Percentiles rank a stretch among this genome's conserved stretches.
Conservation (phyloP, 148 eudicot genomes). For the Polygonum maritimum region DNA sequence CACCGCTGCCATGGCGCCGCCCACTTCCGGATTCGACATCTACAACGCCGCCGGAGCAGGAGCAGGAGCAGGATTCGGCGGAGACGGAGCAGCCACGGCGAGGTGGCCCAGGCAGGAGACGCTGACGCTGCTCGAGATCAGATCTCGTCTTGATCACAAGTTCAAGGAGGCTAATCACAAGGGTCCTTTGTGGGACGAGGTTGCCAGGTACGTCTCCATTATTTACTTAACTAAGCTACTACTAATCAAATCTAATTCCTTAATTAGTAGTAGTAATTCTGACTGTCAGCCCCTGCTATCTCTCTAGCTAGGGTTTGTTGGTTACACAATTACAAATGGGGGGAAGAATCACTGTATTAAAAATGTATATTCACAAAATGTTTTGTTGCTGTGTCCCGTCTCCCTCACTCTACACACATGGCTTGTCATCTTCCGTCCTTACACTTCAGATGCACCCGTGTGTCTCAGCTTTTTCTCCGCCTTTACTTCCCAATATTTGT, state of each 20-base stretch:
- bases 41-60: not conserved
- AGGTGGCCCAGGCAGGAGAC: slow-evolving; percentile 99
- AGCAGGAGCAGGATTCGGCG: slow-evolving; percentile 19
- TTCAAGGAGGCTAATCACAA: slow-evolving; percentile 96
- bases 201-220: slow-evolving; percentile 55
- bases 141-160: slow-evolving; percentile 82
- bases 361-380: not conserved
- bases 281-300: too few relatives aligned
- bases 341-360: not conserved
- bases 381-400: not conserved
- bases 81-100: slow-evolving; percentile 37
- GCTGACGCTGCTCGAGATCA: slow-evolving; percentile 71
- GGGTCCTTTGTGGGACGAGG: slow-evolving; percentile 99
- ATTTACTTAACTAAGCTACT: not conserved
- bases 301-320: not conserved
- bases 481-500: not conserved
- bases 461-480: not conserved
- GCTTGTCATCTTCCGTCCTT: not conserved
- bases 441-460: not conserved
- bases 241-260: not conserved
- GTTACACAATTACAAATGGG: not conserved
- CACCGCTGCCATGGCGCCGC: not conserved
- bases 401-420: not conserved
- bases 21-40: not conserved
- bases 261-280: not conserved